A percentile compares a stretch with the other conserved stretches of the same genome.
Evolutionary conservation across 2,329 filamentous ascomycete genomes (phyloP).

Genomic region (Aspergillus ochraceoroseus): DNA sequence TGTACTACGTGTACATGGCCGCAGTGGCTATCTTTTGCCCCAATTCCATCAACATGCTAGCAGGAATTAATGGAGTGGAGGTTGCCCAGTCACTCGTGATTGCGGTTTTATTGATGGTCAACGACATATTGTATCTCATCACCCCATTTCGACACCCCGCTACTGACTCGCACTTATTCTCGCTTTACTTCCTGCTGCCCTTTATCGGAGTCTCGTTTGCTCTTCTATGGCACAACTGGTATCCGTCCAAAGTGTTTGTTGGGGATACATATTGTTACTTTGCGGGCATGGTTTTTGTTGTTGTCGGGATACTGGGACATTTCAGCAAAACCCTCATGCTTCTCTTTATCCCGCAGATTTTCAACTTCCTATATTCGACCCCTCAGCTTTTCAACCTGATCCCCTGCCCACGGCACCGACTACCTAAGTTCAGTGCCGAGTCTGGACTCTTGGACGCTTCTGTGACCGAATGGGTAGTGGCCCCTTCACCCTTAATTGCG

Average conservation of each 20-base stretch:
- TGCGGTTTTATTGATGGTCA: slow-evolving; percentile 73
- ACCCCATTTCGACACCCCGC: slow-evolving; percentile 84
- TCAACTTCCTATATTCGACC: slow-evolving; percentile 91
- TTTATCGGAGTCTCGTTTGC: slow-evolving; percentile 90
- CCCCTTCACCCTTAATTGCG: slow-evolving; percentile 62
- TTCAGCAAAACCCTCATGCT: slow-evolving; percentile 96
- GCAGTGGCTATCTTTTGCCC: slow-evolving; percentile 94
- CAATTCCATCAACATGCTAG: slow-evolving; percentile 99
- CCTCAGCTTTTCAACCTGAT: slow-evolving; percentile 88
- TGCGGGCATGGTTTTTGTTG: slow-evolving; percentile 97
- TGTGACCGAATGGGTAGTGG: slow-evolving; percentile 69
- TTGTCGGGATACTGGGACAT: slow-evolving; percentile 92
- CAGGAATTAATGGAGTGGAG: slow-evolving; percentile 97
- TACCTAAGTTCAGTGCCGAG: slow-evolving; percentile 81
- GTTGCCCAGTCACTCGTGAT: slow-evolving; percentile 91
- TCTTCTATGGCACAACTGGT: slow-evolving; percentile 89
- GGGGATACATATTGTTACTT: slow-evolving; percentile 99
- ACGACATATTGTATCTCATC: slow-evolving; percentile 82
- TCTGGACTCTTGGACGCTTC: slow-evolving; percentile 84
- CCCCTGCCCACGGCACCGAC: slow-evolving; percentile 85
- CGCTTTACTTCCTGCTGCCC: slow-evolving; percentile 86
- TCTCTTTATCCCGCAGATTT: slow-evolving; percentile 85
- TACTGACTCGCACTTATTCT: slow-evolving; percentile 93
- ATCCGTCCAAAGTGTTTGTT: slow-evolving; percentile 89
- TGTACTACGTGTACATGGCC: slow-evolving; percentile 97